Conservation (phyloP, 306 rosid genomes). For the Prunus davidiana region DNA sequence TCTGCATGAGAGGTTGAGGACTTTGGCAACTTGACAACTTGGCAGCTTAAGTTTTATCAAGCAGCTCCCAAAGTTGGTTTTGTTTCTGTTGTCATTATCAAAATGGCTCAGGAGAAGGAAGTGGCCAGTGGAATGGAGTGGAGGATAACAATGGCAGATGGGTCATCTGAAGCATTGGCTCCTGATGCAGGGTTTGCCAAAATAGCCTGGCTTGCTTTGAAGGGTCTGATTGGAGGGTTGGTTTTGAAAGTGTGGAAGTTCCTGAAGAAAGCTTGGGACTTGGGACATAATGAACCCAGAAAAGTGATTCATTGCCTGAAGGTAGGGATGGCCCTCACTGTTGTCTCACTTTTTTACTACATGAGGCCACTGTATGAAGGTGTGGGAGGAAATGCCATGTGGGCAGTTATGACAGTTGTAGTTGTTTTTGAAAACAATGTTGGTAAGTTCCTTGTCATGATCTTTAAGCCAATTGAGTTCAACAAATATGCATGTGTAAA, state of each 20-base stretch:
- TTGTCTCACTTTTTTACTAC: conserved; percentile 71
- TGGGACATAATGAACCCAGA: conserved; percentile 77
- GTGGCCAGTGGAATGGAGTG: conserved; percentile 42
- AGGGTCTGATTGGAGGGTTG: conserved; percentile 32
- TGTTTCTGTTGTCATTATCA: not conserved
- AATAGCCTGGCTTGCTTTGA: conserved; percentile 24
- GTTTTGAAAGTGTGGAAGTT: conserved; percentile 42
- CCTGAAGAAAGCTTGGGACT: conserved; percentile 61
- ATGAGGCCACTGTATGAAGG: conserved; percentile 74
- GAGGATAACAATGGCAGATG: conserved; percentile 53
- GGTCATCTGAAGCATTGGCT: conserved; percentile 29
- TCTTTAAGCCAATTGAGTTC: no score
- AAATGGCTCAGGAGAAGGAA: conserved; percentile 34
- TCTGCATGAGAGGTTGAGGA: not conserved
- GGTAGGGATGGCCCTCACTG: conserved; percentile 74
- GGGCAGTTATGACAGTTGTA: conserved; percentile 83
- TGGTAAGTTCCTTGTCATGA: conserved; percentile 32
- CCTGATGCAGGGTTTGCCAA: conserved; percentile 19
- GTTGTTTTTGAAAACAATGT: conserved; percentile 67
- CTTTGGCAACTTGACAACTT: not conserved
- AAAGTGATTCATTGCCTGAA: conserved; percentile 72
- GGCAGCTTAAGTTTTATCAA: no score
- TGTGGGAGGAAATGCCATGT: conserved; percentile 78
- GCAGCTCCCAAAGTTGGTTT: not conserved
- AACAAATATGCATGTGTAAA: no score